Evolutionary conservation across 1,139 yeast species (phyloP).

Genomic region (Pichia sp.): DNA sequence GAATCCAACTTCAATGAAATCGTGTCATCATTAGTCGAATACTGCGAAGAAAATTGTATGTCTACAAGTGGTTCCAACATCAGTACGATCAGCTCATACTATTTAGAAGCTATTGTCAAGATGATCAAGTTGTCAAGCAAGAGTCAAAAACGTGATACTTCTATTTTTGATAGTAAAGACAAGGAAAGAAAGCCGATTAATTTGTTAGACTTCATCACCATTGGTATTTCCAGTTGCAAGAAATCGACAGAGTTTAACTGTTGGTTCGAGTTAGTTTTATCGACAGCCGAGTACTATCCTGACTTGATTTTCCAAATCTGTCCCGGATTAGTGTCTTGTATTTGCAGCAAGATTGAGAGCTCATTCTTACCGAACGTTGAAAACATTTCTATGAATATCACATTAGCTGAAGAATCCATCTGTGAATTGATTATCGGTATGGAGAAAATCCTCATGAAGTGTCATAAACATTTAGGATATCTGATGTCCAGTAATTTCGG

Average conservation of each 20-base stretch:
- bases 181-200: conserved; percentile 17
- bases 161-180: conserved; percentile 21
- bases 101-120: conserved; percentile 23
- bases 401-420: conserved; percentile 45
- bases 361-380: conserved; percentile 5
- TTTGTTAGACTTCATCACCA: conserved; percentile 26
- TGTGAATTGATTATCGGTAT: conserved; percentile 60
- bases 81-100: conserved; percentile 18
- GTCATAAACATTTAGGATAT: conserved; percentile 53
- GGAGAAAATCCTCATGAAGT: conserved; percentile 57
- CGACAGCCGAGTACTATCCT: conserved; percentile 25
- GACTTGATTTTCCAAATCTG: conserved; percentile 47
- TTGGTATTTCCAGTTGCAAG: conserved; percentile 25
- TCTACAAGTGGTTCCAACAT: not conserved
- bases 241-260: conserved; percentile 24
- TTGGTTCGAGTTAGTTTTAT: conserved; percentile 29
- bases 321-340: conserved; percentile 46
- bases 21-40: conserved; percentile 32
- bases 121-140: conserved; percentile 27
- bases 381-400: conserved; percentile 8
- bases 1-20: conserved; percentile 50
- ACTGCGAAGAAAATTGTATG: conserved; percentile 17
- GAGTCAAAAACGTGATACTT: conserved; percentile 13
- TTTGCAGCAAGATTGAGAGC: conserved; percentile 45
- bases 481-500: conserved; percentile 23